Evolutionary conservation across 2,329 filamentous ascomycete genomes (phyloP).

Genomic region (Clonostachys chloroleuca): DNA sequence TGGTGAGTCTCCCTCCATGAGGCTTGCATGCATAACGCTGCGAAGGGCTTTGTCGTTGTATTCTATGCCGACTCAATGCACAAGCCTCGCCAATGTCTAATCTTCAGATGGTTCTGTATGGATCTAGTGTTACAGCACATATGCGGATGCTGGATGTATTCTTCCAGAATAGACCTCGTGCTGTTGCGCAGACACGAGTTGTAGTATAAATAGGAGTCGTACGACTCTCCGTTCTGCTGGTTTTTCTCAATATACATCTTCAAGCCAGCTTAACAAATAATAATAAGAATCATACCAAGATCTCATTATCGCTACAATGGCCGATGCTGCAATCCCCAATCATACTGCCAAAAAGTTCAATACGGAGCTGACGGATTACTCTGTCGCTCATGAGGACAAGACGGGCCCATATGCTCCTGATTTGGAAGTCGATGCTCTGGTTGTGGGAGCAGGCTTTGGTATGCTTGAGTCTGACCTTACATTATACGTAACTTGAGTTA

Average conservation of each 20-base stretch:
- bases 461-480: constrained; percentile 1
- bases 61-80: too few relatives aligned
- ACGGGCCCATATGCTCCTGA: constrained; percentile 34
- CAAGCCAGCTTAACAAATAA: not conserved
- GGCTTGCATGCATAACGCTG: too few relatives aligned
- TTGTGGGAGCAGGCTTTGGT: constrained; percentile 41
- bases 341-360: constrained; percentile 27
- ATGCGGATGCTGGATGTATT: too few relatives aligned
- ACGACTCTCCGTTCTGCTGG: not conserved
- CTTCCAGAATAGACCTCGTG: too few relatives aligned
- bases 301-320: not conserved
- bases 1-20: too few relatives aligned
- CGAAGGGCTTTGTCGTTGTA: too few relatives aligned
- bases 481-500: not conserved
- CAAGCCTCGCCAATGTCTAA: too few relatives aligned
- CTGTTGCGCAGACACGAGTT: too few relatives aligned
- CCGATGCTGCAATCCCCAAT: not conserved
- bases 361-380: constrained; percentile 32
- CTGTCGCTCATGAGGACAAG: constrained; percentile 16
- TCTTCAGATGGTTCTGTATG: too few relatives aligned
- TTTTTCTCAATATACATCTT: not conserved
- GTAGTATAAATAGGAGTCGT: not conserved
- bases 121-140: too few relatives aligned
- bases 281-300: not conserved
- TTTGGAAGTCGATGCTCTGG: constrained; percentile 35